phyloP scores from a whole-genome alignment of 1,284 basidiomycete species.

The Apiotrichum sp. region DNA sequence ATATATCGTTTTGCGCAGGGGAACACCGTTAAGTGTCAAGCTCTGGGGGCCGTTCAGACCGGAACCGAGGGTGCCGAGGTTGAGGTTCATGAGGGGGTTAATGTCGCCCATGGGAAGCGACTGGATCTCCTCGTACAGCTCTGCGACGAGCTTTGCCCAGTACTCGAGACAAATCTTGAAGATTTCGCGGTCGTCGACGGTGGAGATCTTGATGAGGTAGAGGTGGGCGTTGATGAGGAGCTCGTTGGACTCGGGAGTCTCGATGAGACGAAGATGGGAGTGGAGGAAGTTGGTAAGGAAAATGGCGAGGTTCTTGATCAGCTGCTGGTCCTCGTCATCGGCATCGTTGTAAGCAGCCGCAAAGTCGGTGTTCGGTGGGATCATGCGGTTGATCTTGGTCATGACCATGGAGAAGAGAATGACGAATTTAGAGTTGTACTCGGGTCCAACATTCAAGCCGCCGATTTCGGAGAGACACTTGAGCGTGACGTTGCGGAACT shows the following conservation, averaged over 20 bases:
- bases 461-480: constrained; percentile 99
- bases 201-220: constrained; percentile 97
- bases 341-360: constrained; percentile 86
- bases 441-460: constrained; percentile 86
- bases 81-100: constrained; percentile 87
- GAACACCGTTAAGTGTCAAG: constrained; percentile 64
- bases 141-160: constrained; percentile 96
- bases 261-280: constrained; percentile 83
- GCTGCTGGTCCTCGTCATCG: constrained; percentile 89
- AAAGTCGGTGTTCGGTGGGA: constrained; percentile 78
- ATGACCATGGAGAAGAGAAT: constrained; percentile 97
- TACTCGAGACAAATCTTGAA: constrained; percentile 99
- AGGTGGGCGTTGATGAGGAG: constrained; percentile 93
- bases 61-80: constrained; percentile 56
- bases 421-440: constrained; percentile 98
- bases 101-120: constrained; percentile 70
- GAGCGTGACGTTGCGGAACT: constrained; percentile 95
- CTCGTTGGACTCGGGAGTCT: constrained; percentile 85
- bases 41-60: constrained; percentile 52
- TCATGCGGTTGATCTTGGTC: constrained; percentile 93
- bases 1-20: constrained; percentile 88
- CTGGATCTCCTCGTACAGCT: constrained; percentile 98
- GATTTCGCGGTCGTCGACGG: constrained; percentile 96
- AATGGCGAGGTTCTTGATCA: constrained; percentile 91
- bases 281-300: constrained; percentile 97